Conservation (phyloP, 75 land plant genomes). For the Cunninghamia lanceolata region DNA sequence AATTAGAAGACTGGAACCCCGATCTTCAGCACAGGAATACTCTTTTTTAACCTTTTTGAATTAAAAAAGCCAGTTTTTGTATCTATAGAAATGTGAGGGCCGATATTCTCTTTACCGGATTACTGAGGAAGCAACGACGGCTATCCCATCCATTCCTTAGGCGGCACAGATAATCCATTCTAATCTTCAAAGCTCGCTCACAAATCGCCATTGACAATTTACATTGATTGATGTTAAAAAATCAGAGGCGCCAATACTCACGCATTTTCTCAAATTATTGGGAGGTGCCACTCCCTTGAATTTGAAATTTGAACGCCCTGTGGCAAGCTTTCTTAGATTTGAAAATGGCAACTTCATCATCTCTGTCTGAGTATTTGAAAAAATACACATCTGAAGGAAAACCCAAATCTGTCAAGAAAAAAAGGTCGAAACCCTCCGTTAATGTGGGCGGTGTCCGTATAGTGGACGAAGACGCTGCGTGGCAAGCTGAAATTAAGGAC, state of each 20-base stretch:
- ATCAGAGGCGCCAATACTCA: background rate
- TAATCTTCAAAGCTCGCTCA: no score
- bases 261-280: background rate
- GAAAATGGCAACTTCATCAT: background rate
- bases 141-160: no score
- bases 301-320: background rate
- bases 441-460: conserved; percentile 17
- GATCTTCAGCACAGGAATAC: no score
- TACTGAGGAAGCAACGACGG: no score
- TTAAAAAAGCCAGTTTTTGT: no score
- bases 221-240: background rate
- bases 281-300: background rate
- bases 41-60: no score
- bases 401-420: conserved; percentile 11
- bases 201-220: no score
- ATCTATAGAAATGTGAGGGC: no score
- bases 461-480: conserved; percentile 37
- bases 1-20: no score
- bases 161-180: no score
- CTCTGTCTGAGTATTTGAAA: conserved; percentile 16
- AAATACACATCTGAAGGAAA: conserved; percentile 13
- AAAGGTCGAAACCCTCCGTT: background rate
- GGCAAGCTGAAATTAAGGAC: conserved; percentile 38
- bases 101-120: no score
- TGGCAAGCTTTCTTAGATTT: background rate